Base-by-base conservation (phyloP, 768 basidiomycete genomes). In the Termitomyces sp. region DNA sequence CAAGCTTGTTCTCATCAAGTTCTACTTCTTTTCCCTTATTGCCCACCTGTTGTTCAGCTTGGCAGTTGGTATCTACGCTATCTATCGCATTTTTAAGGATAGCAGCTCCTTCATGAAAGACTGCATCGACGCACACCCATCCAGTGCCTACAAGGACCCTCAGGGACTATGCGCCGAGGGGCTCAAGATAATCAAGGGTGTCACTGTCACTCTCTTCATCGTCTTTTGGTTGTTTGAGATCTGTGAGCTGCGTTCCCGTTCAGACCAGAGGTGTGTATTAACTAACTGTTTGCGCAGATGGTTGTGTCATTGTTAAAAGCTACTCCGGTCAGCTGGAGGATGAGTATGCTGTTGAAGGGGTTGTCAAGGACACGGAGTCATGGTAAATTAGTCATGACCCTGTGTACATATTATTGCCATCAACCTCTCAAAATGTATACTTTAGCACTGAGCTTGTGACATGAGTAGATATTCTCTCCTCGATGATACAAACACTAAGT, bases 171-270 rank as follows among this genome's bases (percentile, higher is more conserved):
- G 80, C 65, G 63, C 69, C 30, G 67, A 74, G 47, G 76, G 75
- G 28, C 69, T 74, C 42, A 66, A 69, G 44, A 62, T 80, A 32
- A 60, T 77, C 62, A 79, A 78, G 60, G 74, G 71, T 45, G 70
- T 79, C 49, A 69, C 76, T 61, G 67, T 80, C 60, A 69, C 66
- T 28, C 58, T 77, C 40, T 79, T 79, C 65, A 68, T 80, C 53
- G 54, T 77, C 58, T 70, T 74, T 42, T 81, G 77, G 77, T 63
- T 80, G 59, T 69, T 82, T 61, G 77, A 79, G 63, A 74, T 76
- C 58, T 81, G 80, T 80, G 56, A 58, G 79, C 73, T 22, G 51
- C 8, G 8, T 13, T 7, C 40, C n/a, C 9, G 35, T 26, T 2
- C 7, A 28, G 12, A 32, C 18, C 6, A 0, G 47, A 26, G n/a